These are phyloP conservation scores for Taphrina confusa DNA, from an alignment of 1,139 yeast genomes.

Conservation along the genomic window DNA sequence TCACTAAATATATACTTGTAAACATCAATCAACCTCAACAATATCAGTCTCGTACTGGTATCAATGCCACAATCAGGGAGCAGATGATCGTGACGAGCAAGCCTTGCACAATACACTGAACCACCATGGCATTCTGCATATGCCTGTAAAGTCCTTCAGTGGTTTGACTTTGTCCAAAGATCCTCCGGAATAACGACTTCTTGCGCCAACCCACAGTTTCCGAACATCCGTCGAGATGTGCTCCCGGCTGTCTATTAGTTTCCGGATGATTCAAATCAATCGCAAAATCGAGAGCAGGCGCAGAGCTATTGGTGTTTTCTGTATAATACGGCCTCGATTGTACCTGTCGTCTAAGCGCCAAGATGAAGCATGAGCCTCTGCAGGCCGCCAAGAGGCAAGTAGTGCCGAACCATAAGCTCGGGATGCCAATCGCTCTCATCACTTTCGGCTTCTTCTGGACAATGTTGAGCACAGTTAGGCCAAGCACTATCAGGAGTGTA, in stretches of 20 bases:
- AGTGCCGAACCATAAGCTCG: conserved; percentile 4
- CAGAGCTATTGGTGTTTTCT: neutral
- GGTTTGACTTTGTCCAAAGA: neutral
- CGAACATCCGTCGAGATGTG: neutral
- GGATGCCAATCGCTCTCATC: neutral
- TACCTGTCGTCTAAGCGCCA: neutral
- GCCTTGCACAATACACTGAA: conserved; percentile 8
- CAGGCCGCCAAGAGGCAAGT: neutral
- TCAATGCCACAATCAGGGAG: neutral
- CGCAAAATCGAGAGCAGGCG: conserved; percentile 1
- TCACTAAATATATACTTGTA: no score
- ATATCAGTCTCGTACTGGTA: neutral
- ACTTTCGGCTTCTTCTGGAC: conserved; percentile 2
- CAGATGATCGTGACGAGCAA: conserved; percentile 5
- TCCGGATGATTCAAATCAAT: no score
- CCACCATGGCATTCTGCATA: conserved; percentile 6
- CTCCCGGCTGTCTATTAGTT: neutral
- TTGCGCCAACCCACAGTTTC: neutral
- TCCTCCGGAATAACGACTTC: conserved; percentile 8
- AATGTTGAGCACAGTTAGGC: neutral
- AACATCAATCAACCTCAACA: no score
- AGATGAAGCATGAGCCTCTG: conserved; percentile 7
- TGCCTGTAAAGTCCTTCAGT: conserved; percentile 6
- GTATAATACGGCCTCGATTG: conserved; percentile 4
- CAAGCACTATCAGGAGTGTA: neutral